phyloP scores from a whole-genome alignment of 2,329 filamentous ascomycete species.

The Westerdykella sp. region DNA sequence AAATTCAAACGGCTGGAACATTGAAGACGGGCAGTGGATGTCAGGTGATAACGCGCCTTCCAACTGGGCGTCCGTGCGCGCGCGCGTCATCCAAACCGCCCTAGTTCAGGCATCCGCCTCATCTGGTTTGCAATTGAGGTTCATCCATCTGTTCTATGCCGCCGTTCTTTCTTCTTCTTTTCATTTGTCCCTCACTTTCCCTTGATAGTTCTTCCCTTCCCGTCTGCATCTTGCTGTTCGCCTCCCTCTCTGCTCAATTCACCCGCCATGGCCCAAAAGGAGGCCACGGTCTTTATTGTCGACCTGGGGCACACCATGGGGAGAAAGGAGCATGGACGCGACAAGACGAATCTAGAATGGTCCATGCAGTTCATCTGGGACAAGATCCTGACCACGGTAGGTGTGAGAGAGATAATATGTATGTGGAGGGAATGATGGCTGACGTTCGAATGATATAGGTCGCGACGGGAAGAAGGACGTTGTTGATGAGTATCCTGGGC shows the following conservation, averaged over 20 bases:
- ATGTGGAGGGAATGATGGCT: constrained; percentile 6
- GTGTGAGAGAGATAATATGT: constrained; percentile 14
- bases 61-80: no score
- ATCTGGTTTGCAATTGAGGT: no score
- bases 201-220: constrained; percentile 1
- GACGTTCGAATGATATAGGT: constrained; percentile 36
- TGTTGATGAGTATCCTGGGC: constrained; percentile 71
- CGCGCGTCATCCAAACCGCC: no score
- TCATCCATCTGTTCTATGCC: no score
- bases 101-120: no score
- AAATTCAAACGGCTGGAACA: no score
- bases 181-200: no score
- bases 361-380: constrained; percentile 92
- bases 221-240: not conserved
- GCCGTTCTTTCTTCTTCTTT: no score
- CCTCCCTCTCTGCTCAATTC: not conserved
- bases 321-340: constrained; percentile 61
- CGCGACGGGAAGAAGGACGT: constrained; percentile 65
- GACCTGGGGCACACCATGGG: constrained; percentile 86
- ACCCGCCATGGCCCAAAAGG: constrained; percentile 74
- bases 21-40: no score
- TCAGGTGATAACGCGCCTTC: no score
- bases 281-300: constrained; percentile 86
- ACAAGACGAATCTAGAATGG: constrained; percentile 79
- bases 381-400: constrained; percentile 70